These are phyloP conservation scores for Carallia pectinifolia DNA, from an alignment of 345 rosid species.

Conservation along the genomic window DNA sequence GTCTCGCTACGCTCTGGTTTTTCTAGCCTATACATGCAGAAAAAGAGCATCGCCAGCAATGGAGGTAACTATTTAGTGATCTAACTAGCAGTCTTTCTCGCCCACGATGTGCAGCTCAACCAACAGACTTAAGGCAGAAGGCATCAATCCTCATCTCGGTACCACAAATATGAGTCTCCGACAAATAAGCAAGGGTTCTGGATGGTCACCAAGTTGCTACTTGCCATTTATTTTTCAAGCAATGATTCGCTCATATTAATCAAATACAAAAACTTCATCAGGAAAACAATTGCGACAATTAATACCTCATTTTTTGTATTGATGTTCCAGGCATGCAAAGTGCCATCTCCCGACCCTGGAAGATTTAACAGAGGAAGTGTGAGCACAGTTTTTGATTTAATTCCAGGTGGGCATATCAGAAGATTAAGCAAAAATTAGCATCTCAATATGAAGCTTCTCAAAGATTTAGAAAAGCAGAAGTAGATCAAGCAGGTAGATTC, in stretches of 20 bases:
- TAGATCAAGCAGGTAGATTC: no score
- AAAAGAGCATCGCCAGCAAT: neutral
- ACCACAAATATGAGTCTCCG: neutral
- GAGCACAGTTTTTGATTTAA: neutral
- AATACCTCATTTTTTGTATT: conserved; percentile 70
- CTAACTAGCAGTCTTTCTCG: neutral
- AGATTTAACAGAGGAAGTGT: conserved; percentile 3
- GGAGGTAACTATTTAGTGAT: neutral
- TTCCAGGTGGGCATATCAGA: neutral
- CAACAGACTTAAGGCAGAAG: neutral
- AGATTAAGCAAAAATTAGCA: neutral
- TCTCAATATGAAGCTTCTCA: neutral
- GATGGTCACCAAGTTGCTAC: neutral
- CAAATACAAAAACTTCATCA: neutral
- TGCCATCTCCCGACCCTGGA: conserved; percentile 94
- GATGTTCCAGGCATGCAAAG: conserved; percentile 88
- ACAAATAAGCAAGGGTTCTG: neutral
- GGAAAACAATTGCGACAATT: neutral
- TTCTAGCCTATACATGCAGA: neutral
- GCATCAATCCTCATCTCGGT: neutral
- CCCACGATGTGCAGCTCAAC: neutral
- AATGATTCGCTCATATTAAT: neutral
- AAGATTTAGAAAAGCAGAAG: neutral
- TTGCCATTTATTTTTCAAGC: no score
- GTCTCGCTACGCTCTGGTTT: no score